These are phyloP conservation scores for Pseudocercospora cruenta DNA, from an alignment of 2,329 filamentous ascomycete genomes.

Conservation along the genomic window DNA sequence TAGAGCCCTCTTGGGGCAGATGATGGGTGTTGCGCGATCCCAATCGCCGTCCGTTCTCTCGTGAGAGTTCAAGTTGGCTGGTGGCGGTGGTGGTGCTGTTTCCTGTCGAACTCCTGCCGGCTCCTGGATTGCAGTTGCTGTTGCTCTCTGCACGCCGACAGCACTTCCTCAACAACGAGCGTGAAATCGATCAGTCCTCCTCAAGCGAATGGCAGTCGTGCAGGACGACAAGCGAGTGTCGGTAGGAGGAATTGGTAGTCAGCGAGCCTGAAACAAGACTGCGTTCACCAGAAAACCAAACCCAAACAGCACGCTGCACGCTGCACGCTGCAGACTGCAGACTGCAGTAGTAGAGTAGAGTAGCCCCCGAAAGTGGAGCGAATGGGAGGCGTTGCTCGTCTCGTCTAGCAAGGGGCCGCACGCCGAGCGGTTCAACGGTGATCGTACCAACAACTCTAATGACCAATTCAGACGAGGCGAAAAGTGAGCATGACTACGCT, in stretches of 20 bases:
- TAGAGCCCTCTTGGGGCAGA: conserved; percentile 7
- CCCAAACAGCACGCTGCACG: not conserved
- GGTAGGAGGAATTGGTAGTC: not conserved
- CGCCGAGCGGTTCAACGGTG: conserved; percentile 6
- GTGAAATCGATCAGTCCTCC: conserved; percentile 10
- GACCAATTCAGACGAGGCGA: not conserved
- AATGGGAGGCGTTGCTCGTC: not conserved
- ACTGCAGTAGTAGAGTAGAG: not conserved
- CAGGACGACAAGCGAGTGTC: conserved; percentile 19
- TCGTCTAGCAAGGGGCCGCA: not conserved
- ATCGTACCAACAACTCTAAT: conserved; percentile 8
- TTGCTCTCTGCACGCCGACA: not conserved
- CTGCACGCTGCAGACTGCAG: not conserved
- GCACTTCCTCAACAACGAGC: conserved; percentile 15
- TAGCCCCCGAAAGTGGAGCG: not conserved
- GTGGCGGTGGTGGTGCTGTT: not conserved
- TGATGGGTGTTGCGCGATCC: conserved; percentile 1
- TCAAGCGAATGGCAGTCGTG: conserved; percentile 18
- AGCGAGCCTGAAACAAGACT: conserved; percentile 1
- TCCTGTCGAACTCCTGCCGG: not conserved
- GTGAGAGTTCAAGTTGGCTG: conserved; percentile 5
- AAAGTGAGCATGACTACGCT: not conserved
- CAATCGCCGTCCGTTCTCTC: conserved; percentile 1
- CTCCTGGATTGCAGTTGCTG: not conserved
- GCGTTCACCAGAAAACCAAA: not conserved